Evolutionary conservation across 805 yeast species (phyloP).

Genomic region (Yueomyces sp.): DNA sequence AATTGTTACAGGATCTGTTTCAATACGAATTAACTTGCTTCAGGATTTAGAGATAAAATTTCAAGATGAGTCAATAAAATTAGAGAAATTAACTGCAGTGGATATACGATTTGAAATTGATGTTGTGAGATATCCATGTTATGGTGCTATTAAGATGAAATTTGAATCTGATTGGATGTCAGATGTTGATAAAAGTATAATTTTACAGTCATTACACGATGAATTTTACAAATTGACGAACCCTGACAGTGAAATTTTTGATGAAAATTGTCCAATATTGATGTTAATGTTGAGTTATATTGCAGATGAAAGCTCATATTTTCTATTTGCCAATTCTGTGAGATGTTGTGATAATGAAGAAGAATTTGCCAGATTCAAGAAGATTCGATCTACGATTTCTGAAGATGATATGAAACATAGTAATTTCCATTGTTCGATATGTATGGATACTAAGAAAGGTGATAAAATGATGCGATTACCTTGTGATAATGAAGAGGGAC

Average conservation of each 20-base stretch:
- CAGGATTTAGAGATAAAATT: constrained; percentile 5
- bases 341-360: constrained; percentile 4
- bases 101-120: constrained; percentile 7
- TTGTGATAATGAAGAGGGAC: constrained; percentile 26
- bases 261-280: constrained; percentile 23
- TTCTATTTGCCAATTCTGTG: constrained; percentile 6
- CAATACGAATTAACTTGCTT: constrained; percentile 7
- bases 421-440: constrained; percentile 42
- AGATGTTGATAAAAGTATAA: constrained; percentile 2
- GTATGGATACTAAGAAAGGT: constrained; percentile 39
- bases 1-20: constrained; percentile 6
- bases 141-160: constrained; percentile 5
- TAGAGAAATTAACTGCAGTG: constrained; percentile 7
- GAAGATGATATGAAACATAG: constrained; percentile 19
- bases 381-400: constrained; percentile 15
- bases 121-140: constrained; percentile 9
- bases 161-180: constrained; percentile 25
- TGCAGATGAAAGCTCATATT: constrained; percentile 10
- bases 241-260: constrained; percentile 8
- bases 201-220: constrained; percentile 11
- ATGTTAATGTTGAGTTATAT: constrained; percentile 32
- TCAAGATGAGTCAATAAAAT: constrained; percentile 2
- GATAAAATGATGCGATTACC: constrained; percentile 21
- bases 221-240: constrained; percentile 24
- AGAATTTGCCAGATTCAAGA: constrained; percentile 8